Conservation (phyloP, 805 yeast species). For the Starmerella ratchasimensis region DNA sequence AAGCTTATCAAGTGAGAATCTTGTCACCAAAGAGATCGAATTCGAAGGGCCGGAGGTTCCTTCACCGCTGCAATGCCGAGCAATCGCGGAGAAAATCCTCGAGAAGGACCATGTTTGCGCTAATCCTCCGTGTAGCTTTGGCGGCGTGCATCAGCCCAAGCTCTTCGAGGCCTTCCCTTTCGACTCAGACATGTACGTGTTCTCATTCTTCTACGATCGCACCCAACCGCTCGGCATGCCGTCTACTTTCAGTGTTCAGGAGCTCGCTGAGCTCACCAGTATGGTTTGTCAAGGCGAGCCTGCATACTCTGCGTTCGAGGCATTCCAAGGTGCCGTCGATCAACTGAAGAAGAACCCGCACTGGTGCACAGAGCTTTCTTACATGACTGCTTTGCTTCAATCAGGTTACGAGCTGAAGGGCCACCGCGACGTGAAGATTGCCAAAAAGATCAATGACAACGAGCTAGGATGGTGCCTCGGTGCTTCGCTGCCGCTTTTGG, state of each 20-base stretch:
- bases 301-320: slow-evolving; percentile 56
- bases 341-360: slow-evolving; percentile 67
- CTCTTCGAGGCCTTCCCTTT: slow-evolving; percentile 60
- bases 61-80: slow-evolving; percentile 77
- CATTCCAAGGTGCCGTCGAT: slow-evolving; percentile 53
- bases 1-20: slow-evolving; percentile 13
- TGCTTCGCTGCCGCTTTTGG: slow-evolving; percentile 84
- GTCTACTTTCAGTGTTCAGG: slow-evolving; percentile 67
- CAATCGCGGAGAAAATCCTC: slow-evolving; percentile 64
- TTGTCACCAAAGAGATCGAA: slow-evolving; percentile 29
- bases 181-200: slow-evolving; percentile 67
- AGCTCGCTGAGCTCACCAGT: slow-evolving; percentile 65
- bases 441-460: slow-evolving; percentile 72
- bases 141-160: slow-evolving; percentile 95
- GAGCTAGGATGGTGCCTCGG: slow-evolving; percentile 99
- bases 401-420: slow-evolving; percentile 95
- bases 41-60: slow-evolving; percentile 51
- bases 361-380: slow-evolving; percentile 88
- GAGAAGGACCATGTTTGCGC: slow-evolving; percentile 72
- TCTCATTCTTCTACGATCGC: slow-evolving; percentile 91
- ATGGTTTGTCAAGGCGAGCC: slow-evolving; percentile 75
- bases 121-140: slow-evolving; percentile 78
- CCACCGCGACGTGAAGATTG: slow-evolving; percentile 79
- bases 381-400: slow-evolving; percentile 79
- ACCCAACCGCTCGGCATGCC: slow-evolving; percentile 95